Evolutionary conservation across 2,329 filamentous ascomycete species (phyloP), one percentile per base, ranked within the genome.

Genomic region (Escovopsis weberi): DNA sequence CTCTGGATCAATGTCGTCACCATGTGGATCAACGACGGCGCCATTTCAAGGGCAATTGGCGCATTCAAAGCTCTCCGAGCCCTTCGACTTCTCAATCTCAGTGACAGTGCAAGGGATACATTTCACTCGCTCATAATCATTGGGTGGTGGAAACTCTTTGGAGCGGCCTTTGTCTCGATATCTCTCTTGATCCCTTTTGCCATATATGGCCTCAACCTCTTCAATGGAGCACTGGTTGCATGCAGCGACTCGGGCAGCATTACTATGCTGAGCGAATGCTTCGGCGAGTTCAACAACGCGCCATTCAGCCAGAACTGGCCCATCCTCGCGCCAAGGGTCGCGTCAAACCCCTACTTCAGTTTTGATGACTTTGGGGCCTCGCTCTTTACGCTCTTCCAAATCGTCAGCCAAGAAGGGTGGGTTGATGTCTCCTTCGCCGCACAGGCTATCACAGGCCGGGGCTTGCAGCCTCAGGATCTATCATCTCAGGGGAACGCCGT

Each of bases 331-430:
- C 91, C 91, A 6, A 78, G 91, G 43, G 77, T 82, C 38, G 86
- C 82, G 10, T 63, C 75, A 2, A 96, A 98, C 53, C 78, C 81
- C 0, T 94, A 78, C 56, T 96, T 82, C 63, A 82, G 82, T 59
- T 98, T 98, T 56, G 91, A 98, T 60, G 83, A 93, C 56, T 98
- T 98, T 54, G 85, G 82, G n/a, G 76, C 85, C 42, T 83, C 89
- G 0, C 70, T 98, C 32, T 96, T 96, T 66, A 93, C 94, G 47
- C 82, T 98, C 46, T 98, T 95, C 66, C 88, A 96, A 60, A 95
- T 98, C 62, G 89, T 96, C 36, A 96, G 89, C 41, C 91, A 98
- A 61, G 93, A 98, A 69, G 91, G 91, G 32, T 98, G 93, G 91
- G 80, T 80, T 10, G 87, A 94, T 58, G 86, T 94, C n/a, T 85